phyloP scores from a whole-genome alignment of 176 grass and related monocot genomes.

The Oryza longistaminata region DNA sequence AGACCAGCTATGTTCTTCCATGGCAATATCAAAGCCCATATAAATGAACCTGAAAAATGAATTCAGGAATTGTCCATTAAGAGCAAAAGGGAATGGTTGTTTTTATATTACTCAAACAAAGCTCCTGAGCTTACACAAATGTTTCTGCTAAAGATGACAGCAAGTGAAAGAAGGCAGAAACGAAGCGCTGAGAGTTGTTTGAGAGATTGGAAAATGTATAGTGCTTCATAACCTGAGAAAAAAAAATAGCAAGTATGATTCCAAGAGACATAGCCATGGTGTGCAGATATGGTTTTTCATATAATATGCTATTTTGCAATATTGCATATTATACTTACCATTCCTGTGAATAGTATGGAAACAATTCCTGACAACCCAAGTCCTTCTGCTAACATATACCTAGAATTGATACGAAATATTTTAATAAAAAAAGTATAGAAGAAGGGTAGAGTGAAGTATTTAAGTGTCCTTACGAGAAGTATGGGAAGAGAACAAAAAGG shows the following conservation, averaged over 20 bases:
- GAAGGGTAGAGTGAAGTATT: constrained; percentile 13
- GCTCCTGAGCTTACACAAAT: constrained; percentile 85
- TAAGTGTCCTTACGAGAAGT: constrained; percentile 86
- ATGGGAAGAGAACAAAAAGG: constrained; percentile 98
- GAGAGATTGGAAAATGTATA: constrained; percentile 98
- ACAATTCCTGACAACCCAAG: constrained; percentile 98
- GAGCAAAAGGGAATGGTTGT: neutral
- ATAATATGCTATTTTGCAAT: constrained; percentile 33
- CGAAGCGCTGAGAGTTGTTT: constrained; percentile 89
- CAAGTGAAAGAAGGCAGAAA: constrained; percentile 92
- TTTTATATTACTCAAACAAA: constrained; percentile 13
- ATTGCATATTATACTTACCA: constrained; percentile 62
- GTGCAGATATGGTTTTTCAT: constrained; percentile 12
- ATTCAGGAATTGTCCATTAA: constrained; percentile 11
- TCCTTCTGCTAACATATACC: constrained; percentile 99
- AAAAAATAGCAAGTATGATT: constrained; percentile 33
- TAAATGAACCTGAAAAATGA: constrained; percentile 87
- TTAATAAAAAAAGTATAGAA: constrained; percentile 21
- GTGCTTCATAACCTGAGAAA: constrained; percentile 92
- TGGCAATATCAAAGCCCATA: constrained; percentile 99
- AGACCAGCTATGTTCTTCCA: constrained; percentile 99
- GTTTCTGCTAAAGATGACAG: constrained; percentile 97
- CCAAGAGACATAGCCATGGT: constrained; percentile 17
- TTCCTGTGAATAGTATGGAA: constrained; percentile 97
- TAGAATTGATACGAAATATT: constrained; percentile 37